Evolutionary conservation across 768 basidiomycete species (phyloP).

Genomic region (Suillus placidus): DNA sequence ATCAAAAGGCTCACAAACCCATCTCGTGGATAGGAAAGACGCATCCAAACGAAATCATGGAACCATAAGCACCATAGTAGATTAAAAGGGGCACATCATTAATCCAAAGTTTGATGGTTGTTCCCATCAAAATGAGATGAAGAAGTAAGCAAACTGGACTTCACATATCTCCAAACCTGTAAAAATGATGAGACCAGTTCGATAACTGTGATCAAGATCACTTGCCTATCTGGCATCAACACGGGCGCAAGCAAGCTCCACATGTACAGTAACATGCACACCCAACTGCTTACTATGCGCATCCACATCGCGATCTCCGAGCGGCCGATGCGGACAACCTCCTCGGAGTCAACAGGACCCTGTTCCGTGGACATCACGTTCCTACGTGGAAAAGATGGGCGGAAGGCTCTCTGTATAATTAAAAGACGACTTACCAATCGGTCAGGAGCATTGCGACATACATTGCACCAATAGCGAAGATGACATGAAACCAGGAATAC

Average conservation of each 20-base stretch:
- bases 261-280: constrained; percentile 82
- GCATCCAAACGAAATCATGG: background rate
- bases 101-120: background rate
- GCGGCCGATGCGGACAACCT: constrained; percentile 89
- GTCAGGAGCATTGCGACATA: constrained; percentile 97
- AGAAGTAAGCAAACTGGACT: background rate
- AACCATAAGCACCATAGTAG: background rate
- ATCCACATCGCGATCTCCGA: constrained; percentile 99
- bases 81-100: background rate
- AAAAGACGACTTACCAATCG: constrained; percentile 78
- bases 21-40: background rate
- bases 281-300: constrained; percentile 94
- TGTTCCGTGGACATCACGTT: constrained; percentile 68
- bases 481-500: constrained; percentile 99
- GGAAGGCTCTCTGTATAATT: constrained; percentile 10
- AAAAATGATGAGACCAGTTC: background rate
- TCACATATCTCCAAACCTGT: constrained; percentile 31
- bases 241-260: constrained; percentile 91
- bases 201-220: background rate
- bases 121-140: background rate
- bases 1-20: background rate
- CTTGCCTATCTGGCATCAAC: constrained; percentile 87
- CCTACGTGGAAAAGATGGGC: constrained; percentile 42
- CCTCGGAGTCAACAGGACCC: constrained; percentile 52
- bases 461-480: constrained; percentile 95